Base-by-base conservation (phyloP, 2,329 filamentous ascomycete species). In the Keithomyces neogunnii region DNA sequence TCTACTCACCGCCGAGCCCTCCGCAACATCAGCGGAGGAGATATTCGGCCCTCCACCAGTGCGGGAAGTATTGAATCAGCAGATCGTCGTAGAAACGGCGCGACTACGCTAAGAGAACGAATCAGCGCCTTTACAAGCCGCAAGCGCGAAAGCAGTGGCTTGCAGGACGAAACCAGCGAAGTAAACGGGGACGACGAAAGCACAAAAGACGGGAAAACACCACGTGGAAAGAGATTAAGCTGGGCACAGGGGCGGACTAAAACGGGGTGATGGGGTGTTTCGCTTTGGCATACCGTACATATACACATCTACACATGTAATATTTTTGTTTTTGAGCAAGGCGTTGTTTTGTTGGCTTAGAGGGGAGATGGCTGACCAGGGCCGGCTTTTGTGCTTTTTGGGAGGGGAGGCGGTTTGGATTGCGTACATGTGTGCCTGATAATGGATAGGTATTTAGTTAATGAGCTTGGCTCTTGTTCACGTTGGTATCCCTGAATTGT, bases 71-170 rank as follows among this genome's bases (percentile, higher is more conserved):
- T 56, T 30, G 57, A 62, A 32, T 47, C 55, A 4, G 54, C 51
- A 4, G 60, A 64, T 29, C 59, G 63, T 26, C 58, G 64, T 35
- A 64, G 63, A 51, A 61, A 50, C 33, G 62, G 62, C 28, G 60
- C 59, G 19, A 59, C 58, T 31, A 66, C 65, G 4, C 53, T 71
- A 11, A 63, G 68, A 48, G 67, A 69, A 46, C 68, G 63, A 53
- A 58, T 71, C 13, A 65, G 59, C 43, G 66, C 67, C 13, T 57
- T 71, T 31, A 66, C 66, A 1, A 62, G 63, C 30, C 52, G 62
- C 40, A 57, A 59, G 29, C 57, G 60, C 8, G 61, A 65, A 43
- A 57, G 51, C 42, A 56, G 54, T 48, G 53, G 58, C 40, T n/a
- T 46, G 11, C 44, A 43, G 13, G 48, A 50, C 4, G 51, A 56